phyloP scores from a whole-genome alignment of 768 basidiomycete genomes.

The Hortiboletus campestris region DNA sequence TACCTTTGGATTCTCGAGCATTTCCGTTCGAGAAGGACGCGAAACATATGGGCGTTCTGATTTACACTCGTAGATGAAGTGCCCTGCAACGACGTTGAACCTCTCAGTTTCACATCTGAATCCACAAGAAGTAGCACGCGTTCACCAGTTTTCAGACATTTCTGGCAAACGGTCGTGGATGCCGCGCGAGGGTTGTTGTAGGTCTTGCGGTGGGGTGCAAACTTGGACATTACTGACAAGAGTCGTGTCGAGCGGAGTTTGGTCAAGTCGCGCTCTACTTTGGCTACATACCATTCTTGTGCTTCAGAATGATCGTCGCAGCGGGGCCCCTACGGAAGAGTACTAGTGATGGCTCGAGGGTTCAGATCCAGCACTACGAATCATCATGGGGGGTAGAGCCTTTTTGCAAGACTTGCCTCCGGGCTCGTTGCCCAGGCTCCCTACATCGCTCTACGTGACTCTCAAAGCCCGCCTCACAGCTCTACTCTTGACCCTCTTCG shows the following conservation, averaged over 20 bases:
- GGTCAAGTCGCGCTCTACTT: neutral
- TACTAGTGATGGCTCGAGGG: constrained; percentile 5
- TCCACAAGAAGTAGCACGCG: neutral
- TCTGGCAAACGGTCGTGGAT: constrained; percentile 74
- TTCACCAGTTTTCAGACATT: constrained; percentile 68
- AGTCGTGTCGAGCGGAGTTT: constrained; percentile 12
- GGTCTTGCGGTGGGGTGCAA: constrained; percentile 67
- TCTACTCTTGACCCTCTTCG: constrained; percentile 46
- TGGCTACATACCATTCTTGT: constrained; percentile 10
- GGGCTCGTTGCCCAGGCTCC: constrained; percentile 58
- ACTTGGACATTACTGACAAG: constrained; percentile 63
- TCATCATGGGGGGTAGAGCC: constrained; percentile 67
- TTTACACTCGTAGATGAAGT: constrained; percentile 93
- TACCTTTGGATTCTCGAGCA: constrained; percentile 73
- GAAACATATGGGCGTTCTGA: constrained; percentile 75
- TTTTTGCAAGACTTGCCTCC: constrained; percentile 47
- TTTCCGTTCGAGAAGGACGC: constrained; percentile 85
- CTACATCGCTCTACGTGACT: constrained; percentile 48
- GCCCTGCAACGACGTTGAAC: constrained; percentile 46
- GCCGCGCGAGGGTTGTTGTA: constrained; percentile 62
- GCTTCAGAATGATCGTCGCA: constrained; percentile 14
- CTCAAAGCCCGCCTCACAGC: constrained; percentile 47
- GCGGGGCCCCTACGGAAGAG: neutral
- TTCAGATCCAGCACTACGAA: neutral
- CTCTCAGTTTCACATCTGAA: neutral